phyloP scores from a whole-genome alignment of 345 rosid species.

The Moringa oleifera region DNA sequence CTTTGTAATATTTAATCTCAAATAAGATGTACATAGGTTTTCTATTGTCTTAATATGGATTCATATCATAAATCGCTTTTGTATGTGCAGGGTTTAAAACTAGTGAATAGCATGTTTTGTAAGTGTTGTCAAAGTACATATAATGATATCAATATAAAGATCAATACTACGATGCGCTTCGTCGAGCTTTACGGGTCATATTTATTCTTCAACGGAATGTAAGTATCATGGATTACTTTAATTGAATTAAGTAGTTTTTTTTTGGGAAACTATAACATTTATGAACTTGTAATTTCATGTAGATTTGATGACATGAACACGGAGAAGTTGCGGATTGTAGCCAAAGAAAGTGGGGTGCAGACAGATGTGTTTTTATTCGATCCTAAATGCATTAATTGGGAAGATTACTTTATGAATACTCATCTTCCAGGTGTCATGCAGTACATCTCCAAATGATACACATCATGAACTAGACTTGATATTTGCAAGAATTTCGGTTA shows the following conservation, averaged over 20 bases:
- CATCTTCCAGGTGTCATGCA: constrained; percentile 65
- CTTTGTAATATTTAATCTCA: no score
- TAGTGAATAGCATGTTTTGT: constrained; percentile 46
- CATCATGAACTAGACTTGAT: no score
- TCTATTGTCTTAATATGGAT: no score
- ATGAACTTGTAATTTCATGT: neutral
- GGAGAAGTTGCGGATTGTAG: constrained; percentile 34
- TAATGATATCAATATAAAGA: constrained; percentile 41
- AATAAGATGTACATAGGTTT: no score
- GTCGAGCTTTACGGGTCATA: constrained; percentile 77
- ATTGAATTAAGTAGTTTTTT: no score
- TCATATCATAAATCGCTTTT: no score
- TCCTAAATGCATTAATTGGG: constrained; percentile 59
- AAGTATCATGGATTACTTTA: no score
- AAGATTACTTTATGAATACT: constrained; percentile 40
- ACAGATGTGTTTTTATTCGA: constrained; percentile 40
- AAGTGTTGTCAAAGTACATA: constrained; percentile 32
- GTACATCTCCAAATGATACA: constrained; percentile 40
- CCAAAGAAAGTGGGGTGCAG: constrained; percentile 29
- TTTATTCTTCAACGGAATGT: constrained; percentile 72
- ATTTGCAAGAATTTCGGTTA: no score
- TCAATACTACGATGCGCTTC: constrained; percentile 52
- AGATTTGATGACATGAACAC: constrained; percentile 68
- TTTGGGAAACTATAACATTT: no score
- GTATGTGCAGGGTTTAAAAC: constrained; percentile 41